Conservation (phyloP, 2,329 filamentous ascomycete genomes). For the Fusarium nematophilum region DNA sequence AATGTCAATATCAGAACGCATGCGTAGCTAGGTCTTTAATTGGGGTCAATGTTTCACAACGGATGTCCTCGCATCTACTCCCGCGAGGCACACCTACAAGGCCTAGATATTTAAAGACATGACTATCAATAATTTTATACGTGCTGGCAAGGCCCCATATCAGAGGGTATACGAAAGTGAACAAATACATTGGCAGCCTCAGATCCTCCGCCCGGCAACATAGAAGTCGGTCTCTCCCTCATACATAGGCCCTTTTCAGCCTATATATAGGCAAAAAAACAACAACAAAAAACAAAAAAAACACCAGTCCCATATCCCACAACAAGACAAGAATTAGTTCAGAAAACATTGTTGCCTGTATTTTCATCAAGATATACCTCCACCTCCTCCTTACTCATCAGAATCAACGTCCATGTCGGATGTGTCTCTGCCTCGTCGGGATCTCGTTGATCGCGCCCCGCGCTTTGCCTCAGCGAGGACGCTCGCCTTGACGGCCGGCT, state of each 20-base stretch:
- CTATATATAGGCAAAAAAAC: constrained; percentile 34
- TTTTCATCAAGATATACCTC: constrained; percentile 13
- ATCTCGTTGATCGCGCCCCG: constrained; percentile 40
- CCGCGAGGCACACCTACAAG: not conserved
- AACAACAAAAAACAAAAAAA: constrained; percentile 17
- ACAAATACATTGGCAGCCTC: constrained; percentile 35
- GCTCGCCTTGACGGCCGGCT: constrained; percentile 42
- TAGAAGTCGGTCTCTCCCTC: constrained; percentile 21
- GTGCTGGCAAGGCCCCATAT: constrained; percentile 15
- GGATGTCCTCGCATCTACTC: no score
- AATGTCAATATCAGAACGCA: constrained; percentile 28
- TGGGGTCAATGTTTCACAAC: not conserved
- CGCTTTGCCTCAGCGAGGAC: constrained; percentile 34
- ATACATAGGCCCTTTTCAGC: constrained; percentile 19
- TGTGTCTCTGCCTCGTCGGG: constrained; percentile 44
- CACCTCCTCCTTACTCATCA: constrained; percentile 39
- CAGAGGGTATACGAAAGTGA: constrained; percentile 42
- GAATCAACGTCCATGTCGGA: constrained; percentile 52
- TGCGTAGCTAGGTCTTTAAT: constrained; percentile 8
- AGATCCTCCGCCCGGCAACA: constrained; percentile 37
- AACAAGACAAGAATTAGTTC: constrained; percentile 21
- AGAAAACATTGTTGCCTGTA: constrained; percentile 20
- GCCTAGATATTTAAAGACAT: not conserved
- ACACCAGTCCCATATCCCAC: constrained; percentile 15
- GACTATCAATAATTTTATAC: constrained; percentile 12